phyloP scores from a whole-genome alignment of 768 basidiomycete genomes.

The Lactarius akahatsu region DNA sequence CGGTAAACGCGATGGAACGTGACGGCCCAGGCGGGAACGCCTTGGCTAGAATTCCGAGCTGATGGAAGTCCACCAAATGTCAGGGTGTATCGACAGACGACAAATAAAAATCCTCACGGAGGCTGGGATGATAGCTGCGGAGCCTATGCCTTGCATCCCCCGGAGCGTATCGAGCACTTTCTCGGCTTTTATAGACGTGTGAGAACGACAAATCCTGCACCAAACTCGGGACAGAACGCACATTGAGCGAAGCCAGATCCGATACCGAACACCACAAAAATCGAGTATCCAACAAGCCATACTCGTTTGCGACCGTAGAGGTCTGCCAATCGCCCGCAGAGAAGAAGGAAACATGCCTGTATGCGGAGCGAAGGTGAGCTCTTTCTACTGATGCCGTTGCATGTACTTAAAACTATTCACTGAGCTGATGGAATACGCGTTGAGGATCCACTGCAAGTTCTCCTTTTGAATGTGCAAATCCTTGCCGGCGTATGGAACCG shows the following conservation, averaged over 20 bases:
- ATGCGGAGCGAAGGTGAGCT: neutral
- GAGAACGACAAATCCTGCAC: neutral
- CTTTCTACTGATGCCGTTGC: neutral
- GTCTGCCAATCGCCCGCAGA: constrained; percentile 79
- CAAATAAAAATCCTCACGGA: constrained; percentile 44
- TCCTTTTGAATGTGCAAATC: constrained; percentile 53
- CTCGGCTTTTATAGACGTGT: constrained; percentile 42
- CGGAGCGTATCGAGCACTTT: constrained; percentile 67
- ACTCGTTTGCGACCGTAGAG: constrained; percentile 69
- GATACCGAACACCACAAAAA: constrained; percentile 57
- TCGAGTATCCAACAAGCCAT: constrained; percentile 59
- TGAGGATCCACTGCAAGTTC: constrained; percentile 64
- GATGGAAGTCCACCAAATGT: neutral
- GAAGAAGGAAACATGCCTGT: constrained; percentile 75
- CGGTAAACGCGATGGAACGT: constrained; percentile 76
- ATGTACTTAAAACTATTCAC: constrained; percentile 38
- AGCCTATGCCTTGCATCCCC: constrained; percentile 76
- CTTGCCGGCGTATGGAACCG: constrained; percentile 35
- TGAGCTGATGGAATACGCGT: constrained; percentile 66
- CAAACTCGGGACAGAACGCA: constrained; percentile 29
- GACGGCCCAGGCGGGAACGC: constrained; percentile 67
- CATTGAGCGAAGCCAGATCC: constrained; percentile 62
- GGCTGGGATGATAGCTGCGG: constrained; percentile 72
- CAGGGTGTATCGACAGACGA: constrained; percentile 11
- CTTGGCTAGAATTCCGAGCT: constrained; percentile 82